Conservation (phyloP, 2,329 filamentous ascomycete species). For the Botrytis porri region DNA sequence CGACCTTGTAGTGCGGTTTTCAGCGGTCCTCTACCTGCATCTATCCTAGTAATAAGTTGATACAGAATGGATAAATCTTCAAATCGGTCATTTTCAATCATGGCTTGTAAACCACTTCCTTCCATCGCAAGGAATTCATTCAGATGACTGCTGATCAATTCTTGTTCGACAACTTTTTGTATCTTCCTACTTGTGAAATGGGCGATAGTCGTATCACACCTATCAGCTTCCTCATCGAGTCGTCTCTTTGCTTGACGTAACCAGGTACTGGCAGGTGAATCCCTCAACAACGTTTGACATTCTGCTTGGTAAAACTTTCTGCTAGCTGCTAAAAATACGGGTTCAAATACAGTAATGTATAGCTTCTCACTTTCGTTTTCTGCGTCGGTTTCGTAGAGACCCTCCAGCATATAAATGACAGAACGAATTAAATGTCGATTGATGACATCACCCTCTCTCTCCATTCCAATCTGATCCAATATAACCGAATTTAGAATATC, state of each 20-base stretch:
- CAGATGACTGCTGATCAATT: constrained; percentile 75
- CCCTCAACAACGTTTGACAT: constrained; percentile 68
- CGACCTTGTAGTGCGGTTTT: constrained; percentile 69
- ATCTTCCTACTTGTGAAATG: constrained; percentile 70
- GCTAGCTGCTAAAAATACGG: constrained; percentile 69
- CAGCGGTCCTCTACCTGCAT: constrained; percentile 67
- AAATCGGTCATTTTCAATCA: constrained; percentile 86
- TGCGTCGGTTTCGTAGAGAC: constrained; percentile 75
- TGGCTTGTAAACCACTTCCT: constrained; percentile 75
- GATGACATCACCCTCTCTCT: constrained; percentile 84
- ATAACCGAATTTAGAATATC: constrained; percentile 77
- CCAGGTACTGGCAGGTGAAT: constrained; percentile 79
- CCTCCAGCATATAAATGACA: constrained; percentile 85
- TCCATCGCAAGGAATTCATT: constrained; percentile 81
- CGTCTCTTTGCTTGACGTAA: constrained; percentile 72
- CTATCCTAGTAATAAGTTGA: constrained; percentile 72
- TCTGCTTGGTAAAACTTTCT: constrained; percentile 72
- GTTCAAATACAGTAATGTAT: constrained; percentile 81
- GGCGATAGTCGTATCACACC: constrained; percentile 80
- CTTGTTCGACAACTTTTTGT: constrained; percentile 70
- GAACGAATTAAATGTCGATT: constrained; percentile 79
- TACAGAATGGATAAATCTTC: constrained; percentile 81
- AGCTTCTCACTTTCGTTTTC: constrained; percentile 78
- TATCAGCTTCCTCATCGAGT: constrained; percentile 74
- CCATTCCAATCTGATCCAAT: constrained; percentile 88